Percentiles rank a stretch among this genome's conserved stretches.
Conservation (phyloP, 805 yeast species). For the Saturnispora zaruensis region DNA sequence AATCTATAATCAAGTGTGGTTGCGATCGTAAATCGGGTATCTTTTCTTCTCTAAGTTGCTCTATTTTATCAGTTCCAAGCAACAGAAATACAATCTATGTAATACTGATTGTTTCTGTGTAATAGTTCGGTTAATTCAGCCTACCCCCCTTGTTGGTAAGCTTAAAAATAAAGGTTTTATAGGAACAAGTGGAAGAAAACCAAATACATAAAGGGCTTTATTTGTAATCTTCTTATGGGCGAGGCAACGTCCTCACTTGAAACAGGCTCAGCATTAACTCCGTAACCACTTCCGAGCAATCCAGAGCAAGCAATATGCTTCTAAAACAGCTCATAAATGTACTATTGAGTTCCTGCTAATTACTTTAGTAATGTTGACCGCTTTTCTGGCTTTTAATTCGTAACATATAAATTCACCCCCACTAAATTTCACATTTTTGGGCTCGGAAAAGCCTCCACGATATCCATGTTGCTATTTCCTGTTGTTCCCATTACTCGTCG, state of each 20-base stretch:
- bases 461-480: not conserved
- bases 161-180: not conserved
- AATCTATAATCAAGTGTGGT: not conserved
- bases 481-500: not conserved
- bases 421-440: not conserved
- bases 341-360: no score
- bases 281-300: not conserved
- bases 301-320: not conserved
- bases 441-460: not conserved
- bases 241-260: slow-evolving; percentile 1
- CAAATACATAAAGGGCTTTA: not conserved
- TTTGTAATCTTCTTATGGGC: slow-evolving; percentile 6
- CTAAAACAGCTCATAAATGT: not conserved
- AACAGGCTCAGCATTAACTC: slow-evolving; percentile 3
- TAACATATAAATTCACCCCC: not conserved
- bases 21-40: not conserved
- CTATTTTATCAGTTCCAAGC: not conserved
- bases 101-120: not conserved
- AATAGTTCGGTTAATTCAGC: not conserved
- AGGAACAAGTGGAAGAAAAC: not conserved
- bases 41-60: not conserved
- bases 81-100: not conserved
- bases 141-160: not conserved
- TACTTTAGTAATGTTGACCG: not conserved
- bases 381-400: not conserved